Evolutionary conservation across 78 protist species (phyloP), one percentile per base, ranked within the genome.

Genomic region (Dictyostelium firmibasis): DNA sequence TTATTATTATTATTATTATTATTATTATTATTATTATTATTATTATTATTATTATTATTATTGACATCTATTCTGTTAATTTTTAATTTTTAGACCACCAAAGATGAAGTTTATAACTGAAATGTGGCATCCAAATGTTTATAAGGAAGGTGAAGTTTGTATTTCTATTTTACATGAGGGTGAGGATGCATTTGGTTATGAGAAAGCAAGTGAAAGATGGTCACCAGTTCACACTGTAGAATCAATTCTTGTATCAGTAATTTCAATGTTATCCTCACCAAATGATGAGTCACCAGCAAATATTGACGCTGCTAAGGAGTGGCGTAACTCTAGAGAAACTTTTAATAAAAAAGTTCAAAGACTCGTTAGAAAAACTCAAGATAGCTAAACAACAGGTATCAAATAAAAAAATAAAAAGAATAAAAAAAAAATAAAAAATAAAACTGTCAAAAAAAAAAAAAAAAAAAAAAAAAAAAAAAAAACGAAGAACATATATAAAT

Each of bases 271-370:
- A 18, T 78, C 97, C 57, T 83, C 87, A 84, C 99, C 99, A 75
- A 98, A 98, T 74, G 98, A 96, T 74, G 99, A 98, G 62, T 94
- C 98, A 31, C 99, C 99, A 10, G 99, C 99, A 4, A 99, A 99
- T 78, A 20, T 99, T 13, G 99, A 99, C 25, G 99, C 99, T 29
- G 99, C 99, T 25, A 92, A 69, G 25, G 97, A 95, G 74, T 95
- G 93, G 93, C 62, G 97, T 44, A 82, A 35, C 16, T 53, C 76
- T 25, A 83, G 79, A 81, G 95, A 82, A 14, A 53, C 78, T 31
- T 95, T 95, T 91, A 85, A 84, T 29, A 95, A 91, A 82, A 83
- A 64, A 43, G 92, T 95, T 35, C 78, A 79, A 36, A 83, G 97
- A 62, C 14, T 81, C 2, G 97, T 89, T 4, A 86, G 97, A 78